A percentile compares a stretch with the other conserved stretches of the same genome.
phyloP scores from a whole-genome alignment of 257 asterid species.

The Coffea canephora region DNA sequence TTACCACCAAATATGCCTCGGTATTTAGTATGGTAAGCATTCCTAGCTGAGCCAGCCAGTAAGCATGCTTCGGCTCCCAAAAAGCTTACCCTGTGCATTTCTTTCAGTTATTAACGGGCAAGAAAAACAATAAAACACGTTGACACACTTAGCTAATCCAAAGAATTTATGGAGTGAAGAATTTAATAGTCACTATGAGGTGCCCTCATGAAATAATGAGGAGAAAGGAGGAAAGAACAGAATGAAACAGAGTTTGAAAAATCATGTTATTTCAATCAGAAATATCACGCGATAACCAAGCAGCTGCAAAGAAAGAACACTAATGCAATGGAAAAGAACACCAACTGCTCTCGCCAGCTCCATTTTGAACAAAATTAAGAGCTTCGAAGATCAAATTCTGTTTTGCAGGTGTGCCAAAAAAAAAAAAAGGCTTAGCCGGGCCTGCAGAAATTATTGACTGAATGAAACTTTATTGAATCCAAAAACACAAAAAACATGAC shows the following conservation, averaged over 20 bases:
- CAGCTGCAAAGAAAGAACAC: background rate
- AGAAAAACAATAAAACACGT: background rate
- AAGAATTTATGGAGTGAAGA: background rate
- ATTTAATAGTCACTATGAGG: no score
- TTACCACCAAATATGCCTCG: slow-evolving; percentile 54
- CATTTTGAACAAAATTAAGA: background rate
- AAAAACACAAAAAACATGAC: no score
- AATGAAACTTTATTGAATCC: no score
- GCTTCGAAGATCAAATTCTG: background rate
- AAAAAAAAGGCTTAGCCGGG: background rate
- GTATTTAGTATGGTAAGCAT: slow-evolving; percentile 93
- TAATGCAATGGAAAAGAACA: background rate
- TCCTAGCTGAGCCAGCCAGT: slow-evolving; percentile 90
- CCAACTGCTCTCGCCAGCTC: background rate
- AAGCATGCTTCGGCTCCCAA: slow-evolving; percentile 93
- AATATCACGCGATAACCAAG: background rate
- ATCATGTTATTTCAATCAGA: background rate
- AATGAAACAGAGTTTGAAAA: background rate
- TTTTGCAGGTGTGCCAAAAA: background rate
- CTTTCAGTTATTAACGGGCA: background rate
- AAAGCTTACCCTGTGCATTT: slow-evolving; percentile 64
- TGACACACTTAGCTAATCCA: background rate
- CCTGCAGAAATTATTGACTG: no score
- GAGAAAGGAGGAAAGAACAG: background rate
- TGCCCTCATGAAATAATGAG: background rate